These are phyloP conservation scores for Diddensiella caesifluorescens DNA, from an alignment of 805 yeast species.

Conservation along the genomic window DNA sequence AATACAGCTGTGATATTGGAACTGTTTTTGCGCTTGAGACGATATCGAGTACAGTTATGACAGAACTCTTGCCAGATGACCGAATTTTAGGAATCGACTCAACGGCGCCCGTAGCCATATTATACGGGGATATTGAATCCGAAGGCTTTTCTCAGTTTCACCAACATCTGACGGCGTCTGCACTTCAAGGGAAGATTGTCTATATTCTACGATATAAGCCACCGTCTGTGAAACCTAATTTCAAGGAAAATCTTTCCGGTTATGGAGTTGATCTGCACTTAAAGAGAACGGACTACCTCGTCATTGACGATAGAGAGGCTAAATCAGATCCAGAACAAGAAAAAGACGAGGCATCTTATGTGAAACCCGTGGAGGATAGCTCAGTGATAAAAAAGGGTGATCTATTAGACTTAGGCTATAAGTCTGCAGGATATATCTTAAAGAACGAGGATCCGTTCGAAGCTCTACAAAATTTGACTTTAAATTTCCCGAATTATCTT, in stretches of 20 bases:
- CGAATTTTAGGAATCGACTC: conserved; percentile 51
- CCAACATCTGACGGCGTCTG: conserved; percentile 51
- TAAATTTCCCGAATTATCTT: conserved; percentile 54
- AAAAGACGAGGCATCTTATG: conserved; percentile 10
- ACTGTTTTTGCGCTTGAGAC: conserved; percentile 79
- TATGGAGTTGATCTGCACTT: conserved; percentile 63
- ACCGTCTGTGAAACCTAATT: conserved; percentile 25
- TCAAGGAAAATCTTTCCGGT: conserved; percentile 38
- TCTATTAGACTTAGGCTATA: conserved; percentile 26
- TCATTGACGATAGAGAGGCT: conserved; percentile 52
- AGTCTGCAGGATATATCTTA: conserved; percentile 35
- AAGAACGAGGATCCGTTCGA: conserved; percentile 32
- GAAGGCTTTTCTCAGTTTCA: conserved; percentile 52
- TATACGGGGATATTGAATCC: conserved; percentile 63
- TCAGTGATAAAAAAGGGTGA: conserved; percentile 23
- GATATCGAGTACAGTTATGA: conserved; percentile 30
- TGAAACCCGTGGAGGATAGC: conserved; percentile 24
- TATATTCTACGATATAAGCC: conserved; percentile 74
- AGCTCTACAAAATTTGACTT: conserved; percentile 37
- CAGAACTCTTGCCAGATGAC: conserved; percentile 46
- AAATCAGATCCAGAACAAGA: conserved; percentile 8
- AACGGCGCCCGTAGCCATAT: conserved; percentile 48
- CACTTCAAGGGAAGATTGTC: conserved; percentile 58
- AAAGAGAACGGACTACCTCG: conserved; percentile 63
- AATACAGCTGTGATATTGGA: conserved; percentile 56